These are phyloP conservation scores for Delitschia confertaspora DNA, from an alignment of 495 filamentous ascomycete species.

Conservation along the genomic window DNA sequence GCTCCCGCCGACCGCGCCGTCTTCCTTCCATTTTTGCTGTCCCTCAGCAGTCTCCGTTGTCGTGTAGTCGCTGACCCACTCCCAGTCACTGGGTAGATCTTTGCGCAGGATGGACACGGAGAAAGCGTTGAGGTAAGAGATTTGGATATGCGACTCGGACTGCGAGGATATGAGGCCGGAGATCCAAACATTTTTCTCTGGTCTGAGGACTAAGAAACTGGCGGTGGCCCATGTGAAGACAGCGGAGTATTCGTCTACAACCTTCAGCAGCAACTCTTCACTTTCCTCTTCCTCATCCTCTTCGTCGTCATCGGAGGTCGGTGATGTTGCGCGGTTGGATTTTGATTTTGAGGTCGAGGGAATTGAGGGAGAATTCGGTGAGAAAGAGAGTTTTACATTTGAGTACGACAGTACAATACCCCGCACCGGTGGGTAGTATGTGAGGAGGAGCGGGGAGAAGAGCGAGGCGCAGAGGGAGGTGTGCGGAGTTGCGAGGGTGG, in stretches of 20 bases:
- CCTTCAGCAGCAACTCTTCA: conserved; percentile 43
- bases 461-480: conserved; percentile 63
- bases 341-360: conserved; percentile 1
- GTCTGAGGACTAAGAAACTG: conserved; percentile 62
- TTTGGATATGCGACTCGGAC: conserved; percentile 61
- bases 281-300: conserved; percentile 24
- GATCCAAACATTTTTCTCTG: conserved; percentile 47
- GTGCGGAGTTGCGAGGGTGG: conserved; percentile 53
- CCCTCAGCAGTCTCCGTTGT: too few species aligned
- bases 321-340: conserved; percentile 22
- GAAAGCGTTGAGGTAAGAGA: conserved; percentile 67
- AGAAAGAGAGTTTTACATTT: conserved; percentile 41
- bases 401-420: conserved; percentile 65
- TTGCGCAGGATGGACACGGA: conserved; percentile 60
- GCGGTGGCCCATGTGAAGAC: conserved; percentile 64
- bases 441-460: conserved; percentile 65
- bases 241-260: conserved; percentile 59
- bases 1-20: conserved; percentile 13
- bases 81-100: conserved; percentile 58
- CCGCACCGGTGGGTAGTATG: conserved; percentile 61
- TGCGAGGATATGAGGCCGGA: conserved; percentile 58
- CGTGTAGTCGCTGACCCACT: conserved; percentile 38
- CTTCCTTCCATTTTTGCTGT: conserved; percentile 23
- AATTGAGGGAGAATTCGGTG: conserved; percentile 7
- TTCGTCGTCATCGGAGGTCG: conserved; percentile 27